Evolutionary conservation across 306 rosid genomes (phyloP).

Genomic region (Cucurbita pepo): DNA sequence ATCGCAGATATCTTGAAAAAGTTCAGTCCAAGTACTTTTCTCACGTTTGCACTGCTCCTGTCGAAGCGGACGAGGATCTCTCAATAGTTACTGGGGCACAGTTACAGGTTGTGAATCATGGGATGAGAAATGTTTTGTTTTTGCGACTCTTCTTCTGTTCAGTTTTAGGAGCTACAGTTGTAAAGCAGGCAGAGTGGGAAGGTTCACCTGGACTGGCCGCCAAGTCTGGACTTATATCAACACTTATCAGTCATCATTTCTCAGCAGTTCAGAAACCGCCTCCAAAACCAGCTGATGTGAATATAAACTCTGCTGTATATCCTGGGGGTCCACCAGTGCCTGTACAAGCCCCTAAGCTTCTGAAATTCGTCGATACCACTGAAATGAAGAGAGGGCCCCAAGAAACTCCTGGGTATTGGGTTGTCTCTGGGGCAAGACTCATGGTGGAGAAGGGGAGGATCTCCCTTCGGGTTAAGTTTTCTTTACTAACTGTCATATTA

Average conservation of each 20-base stretch:
- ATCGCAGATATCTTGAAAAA: conserved; percentile 69
- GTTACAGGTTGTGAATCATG: conserved; percentile 75
- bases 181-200: conserved; percentile 82
- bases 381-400: conserved; percentile 95
- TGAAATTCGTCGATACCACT: conserved; percentile 76
- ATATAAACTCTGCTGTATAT: conserved; percentile 81
- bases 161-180: conserved; percentile 45
- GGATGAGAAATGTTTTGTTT: conserved; percentile 65
- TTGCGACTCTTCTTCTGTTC: conserved; percentile 62
- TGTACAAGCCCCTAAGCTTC: conserved; percentile 74
- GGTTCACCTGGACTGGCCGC: conserved; percentile 78
- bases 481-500: conserved; percentile 52
- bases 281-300: conserved; percentile 86
- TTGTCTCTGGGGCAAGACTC: conserved; percentile 88
- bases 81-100: conserved; percentile 86
- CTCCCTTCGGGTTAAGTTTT: conserved; percentile 69
- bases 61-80: conserved; percentile 69
- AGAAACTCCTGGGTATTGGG: conserved; percentile 95
- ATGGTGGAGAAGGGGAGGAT: conserved; percentile 75
- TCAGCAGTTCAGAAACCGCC: conserved; percentile 69
- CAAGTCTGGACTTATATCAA: conserved; percentile 88
- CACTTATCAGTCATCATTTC: conserved; percentile 90
- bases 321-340: conserved; percentile 98
- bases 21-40: conserved; percentile 97
- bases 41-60: conserved; percentile 92